These are phyloP conservation scores for Solanum sejunctum DNA, from an alignment of 257 asterid genomes.

Conservation along the genomic window DNA sequence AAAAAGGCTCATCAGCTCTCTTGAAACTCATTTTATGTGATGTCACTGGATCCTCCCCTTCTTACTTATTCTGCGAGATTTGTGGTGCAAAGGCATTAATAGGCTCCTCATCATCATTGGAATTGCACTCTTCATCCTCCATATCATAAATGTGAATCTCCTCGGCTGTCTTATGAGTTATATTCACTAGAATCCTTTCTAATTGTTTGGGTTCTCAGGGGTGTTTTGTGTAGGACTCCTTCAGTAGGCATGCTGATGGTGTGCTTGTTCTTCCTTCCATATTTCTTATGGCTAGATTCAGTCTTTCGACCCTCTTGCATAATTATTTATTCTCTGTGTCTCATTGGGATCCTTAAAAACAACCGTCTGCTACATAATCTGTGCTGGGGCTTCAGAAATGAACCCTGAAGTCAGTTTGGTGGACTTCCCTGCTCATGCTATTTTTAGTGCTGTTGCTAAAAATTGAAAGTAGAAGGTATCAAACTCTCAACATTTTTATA, in stretches of 20 bases:
- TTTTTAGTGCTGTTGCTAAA: background rate
- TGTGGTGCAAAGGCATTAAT: background rate
- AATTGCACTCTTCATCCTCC: background rate
- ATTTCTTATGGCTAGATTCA: background rate
- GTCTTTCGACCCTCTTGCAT: background rate
- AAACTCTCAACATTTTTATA: background rate
- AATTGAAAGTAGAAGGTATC: background rate
- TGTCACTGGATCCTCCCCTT: background rate
- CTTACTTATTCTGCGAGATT: background rate
- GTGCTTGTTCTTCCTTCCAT: background rate
- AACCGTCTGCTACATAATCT: background rate
- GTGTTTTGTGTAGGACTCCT: background rate
- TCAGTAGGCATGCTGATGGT: background rate
- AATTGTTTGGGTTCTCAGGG: background rate
- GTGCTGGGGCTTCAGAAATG: background rate
- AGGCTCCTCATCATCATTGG: background rate
- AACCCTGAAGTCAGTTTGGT: background rate
- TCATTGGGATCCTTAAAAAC: background rate
- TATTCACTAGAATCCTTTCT: background rate
- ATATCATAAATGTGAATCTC: background rate
- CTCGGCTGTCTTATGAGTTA: background rate
- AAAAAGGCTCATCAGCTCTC: background rate
- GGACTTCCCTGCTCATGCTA: background rate
- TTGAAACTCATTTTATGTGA: background rate
- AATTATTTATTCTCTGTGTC: background rate